Percentiles rank a stretch among this genome's conserved stretches.
These are phyloP conservation scores for Fragaria ananassa DNA, from an alignment of 306 rosid species.

Conservation along the genomic window DNA sequence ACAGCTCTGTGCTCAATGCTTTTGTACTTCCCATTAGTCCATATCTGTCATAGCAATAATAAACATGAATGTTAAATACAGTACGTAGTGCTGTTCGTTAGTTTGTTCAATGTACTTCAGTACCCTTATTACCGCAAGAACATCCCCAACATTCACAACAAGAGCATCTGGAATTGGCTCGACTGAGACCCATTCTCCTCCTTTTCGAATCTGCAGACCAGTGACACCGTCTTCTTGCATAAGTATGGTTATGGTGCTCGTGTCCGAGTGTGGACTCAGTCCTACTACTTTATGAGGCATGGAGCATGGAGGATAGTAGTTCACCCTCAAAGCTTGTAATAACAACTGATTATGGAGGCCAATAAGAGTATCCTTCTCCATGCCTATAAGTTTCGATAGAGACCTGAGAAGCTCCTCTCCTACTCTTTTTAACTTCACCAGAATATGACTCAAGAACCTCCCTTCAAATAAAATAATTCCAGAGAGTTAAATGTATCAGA, in stretches of 20 bases:
- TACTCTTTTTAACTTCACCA: slow-evolving; percentile 28
- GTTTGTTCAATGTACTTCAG: not conserved
- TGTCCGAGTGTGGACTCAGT: slow-evolving; percentile 42
- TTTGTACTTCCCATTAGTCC: slow-evolving; percentile 39
- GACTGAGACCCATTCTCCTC: slow-evolving; percentile 38
- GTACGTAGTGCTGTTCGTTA: not conserved
- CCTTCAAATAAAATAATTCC: not conserved
- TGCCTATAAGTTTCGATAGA: slow-evolving; percentile 33
- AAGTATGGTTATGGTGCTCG: slow-evolving; percentile 38
- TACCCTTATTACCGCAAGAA: slow-evolving; percentile 1
- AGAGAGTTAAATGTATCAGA: no score
- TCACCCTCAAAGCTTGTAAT: slow-evolving; percentile 22
- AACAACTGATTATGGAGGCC: slow-evolving; percentile 26
- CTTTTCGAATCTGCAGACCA: slow-evolving; percentile 35
- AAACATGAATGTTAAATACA: not conserved
- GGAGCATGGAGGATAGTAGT: slow-evolving; percentile 41
- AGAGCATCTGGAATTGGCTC: slow-evolving; percentile 30
- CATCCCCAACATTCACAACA: slow-evolving; percentile 47
- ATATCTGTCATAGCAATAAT: not conserved
- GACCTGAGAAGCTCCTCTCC: slow-evolving; percentile 26
- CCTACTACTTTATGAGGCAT: slow-evolving; percentile 37
- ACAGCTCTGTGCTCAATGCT: slow-evolving; percentile 41
- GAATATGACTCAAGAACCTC: slow-evolving; percentile 33
- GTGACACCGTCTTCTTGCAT: slow-evolving; percentile 31
- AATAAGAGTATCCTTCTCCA: slow-evolving; percentile 27